phyloP scores from a whole-genome alignment of 2,329 filamentous ascomycete genomes.

The Apiospora aurea region DNA sequence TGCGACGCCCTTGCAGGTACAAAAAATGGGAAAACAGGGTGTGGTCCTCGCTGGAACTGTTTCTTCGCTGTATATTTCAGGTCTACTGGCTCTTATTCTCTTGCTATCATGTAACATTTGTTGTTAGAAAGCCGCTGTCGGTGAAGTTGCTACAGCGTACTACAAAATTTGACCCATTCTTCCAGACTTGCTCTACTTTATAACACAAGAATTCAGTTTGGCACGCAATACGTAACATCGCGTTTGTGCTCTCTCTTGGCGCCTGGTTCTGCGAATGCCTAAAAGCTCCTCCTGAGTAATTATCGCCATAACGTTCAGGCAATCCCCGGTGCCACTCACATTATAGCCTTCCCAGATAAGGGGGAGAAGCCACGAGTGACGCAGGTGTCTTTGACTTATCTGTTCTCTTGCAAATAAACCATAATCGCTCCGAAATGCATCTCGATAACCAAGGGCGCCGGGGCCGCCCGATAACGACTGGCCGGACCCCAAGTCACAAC shows the following conservation, averaged over 20 bases:
- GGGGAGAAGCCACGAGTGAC: too few relatives aligned
- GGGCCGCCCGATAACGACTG: background rate
- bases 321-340: background rate
- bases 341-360: background rate
- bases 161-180: background rate
- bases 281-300: background rate
- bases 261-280: background rate
- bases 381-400: background rate
- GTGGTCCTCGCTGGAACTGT: background rate
- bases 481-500: background rate
- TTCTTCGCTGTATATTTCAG: background rate
- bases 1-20: slow-evolving; percentile 3
- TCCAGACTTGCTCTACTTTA: background rate
- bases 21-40: background rate
- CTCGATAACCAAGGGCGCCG: background rate
- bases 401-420: background rate
- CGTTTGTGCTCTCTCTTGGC: background rate
- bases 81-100: background rate
- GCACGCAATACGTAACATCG: background rate
- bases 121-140: background rate
- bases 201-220: background rate
- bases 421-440: background rate
- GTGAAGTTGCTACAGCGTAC: background rate
- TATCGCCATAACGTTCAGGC: background rate
- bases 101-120: background rate